Conservation (phyloP, 179 eudicot species). For the Amaranthus tricolor region DNA sequence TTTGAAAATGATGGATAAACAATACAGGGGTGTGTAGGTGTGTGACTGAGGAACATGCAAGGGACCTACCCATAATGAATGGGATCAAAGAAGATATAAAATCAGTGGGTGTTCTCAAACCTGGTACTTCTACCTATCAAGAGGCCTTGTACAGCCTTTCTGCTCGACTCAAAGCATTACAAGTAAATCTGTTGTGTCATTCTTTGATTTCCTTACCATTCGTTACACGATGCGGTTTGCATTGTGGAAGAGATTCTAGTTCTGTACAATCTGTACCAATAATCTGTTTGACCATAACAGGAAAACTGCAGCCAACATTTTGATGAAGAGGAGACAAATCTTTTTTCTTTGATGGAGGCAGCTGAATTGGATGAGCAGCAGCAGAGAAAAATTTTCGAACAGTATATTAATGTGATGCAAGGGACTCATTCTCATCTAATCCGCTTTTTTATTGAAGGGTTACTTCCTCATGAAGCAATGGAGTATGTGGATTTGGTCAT, state of each 20-base stretch:
- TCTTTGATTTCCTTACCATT: not conserved
- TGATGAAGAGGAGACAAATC: slow-evolving; percentile 67
- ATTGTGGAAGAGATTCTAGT: not conserved
- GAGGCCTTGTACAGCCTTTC: slow-evolving; percentile 63
- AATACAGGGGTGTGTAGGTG: slow-evolving; percentile 64
- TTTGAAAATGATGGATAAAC: slow-evolving; percentile 9
- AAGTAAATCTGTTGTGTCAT: slow-evolving; percentile 35
- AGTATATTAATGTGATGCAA: slow-evolving; percentile 65
- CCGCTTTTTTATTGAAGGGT: slow-evolving; percentile 70
- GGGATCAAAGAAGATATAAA: slow-evolving; percentile 92
- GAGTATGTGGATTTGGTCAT: slow-evolving; percentile 68
- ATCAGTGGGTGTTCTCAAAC: slow-evolving; percentile 64
- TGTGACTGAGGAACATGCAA: slow-evolving; percentile 79
- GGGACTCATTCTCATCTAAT: slow-evolving; percentile 76
- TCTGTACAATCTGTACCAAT: not conserved
- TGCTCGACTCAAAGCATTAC: slow-evolving; percentile 56
- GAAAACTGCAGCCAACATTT: slow-evolving; percentile 68
- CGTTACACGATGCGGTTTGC: not conserved
- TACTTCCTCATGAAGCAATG: slow-evolving; percentile 70
- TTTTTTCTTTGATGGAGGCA: slow-evolving; percentile 78
- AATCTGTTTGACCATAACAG: slow-evolving; percentile 33
- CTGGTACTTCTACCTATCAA: slow-evolving; percentile 51
- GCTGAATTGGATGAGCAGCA: slow-evolving; percentile 52
- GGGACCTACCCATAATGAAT: slow-evolving; percentile 87
- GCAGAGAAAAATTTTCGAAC: slow-evolving; percentile 53